A percentile compares a stretch with the other conserved stretches of the same genome.
These are phyloP conservation scores for Xylaria sp. DNA, from an alignment of 2,329 filamentous ascomycete genomes.

Conservation along the genomic window DNA sequence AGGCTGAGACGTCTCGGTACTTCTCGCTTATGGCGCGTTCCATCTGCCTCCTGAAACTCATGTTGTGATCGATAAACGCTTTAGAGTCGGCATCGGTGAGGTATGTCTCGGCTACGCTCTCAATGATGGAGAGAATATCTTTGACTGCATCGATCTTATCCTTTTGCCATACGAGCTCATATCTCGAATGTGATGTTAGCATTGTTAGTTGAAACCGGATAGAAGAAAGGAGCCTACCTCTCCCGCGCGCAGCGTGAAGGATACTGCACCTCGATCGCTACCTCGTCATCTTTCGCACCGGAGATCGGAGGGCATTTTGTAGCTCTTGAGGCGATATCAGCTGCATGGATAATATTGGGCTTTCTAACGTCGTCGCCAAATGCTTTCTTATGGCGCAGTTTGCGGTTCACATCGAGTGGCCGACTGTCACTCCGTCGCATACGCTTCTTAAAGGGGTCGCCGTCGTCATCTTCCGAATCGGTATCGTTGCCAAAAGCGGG, in stretches of 20 bases:
- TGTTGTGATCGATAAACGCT: constrained; percentile 76
- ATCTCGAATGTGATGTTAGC: constrained; percentile 56
- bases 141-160: constrained; percentile 82
- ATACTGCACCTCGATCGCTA: constrained; percentile 80
- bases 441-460: constrained; percentile 64
- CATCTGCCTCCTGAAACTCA: constrained; percentile 80
- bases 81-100: constrained; percentile 75
- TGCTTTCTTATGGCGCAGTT: constrained; percentile 58
- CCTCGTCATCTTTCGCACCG: constrained; percentile 62
- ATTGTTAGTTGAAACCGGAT: constrained; percentile 29
- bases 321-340: constrained; percentile 64
- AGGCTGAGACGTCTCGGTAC: constrained; percentile 72
- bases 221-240: constrained; percentile 59
- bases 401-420: constrained; percentile 60
- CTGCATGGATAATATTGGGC: constrained; percentile 67
- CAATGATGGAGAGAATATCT: constrained; percentile 77
- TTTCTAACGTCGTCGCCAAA: constrained; percentile 58
- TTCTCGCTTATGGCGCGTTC: constrained; percentile 77
- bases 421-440: constrained; percentile 57
- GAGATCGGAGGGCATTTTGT: constrained; percentile 64
- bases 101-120: constrained; percentile 79
- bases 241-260: constrained; percentile 78
- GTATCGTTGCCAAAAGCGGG: constrained; percentile 62
- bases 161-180: constrained; percentile 80
- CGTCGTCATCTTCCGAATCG: constrained; percentile 62